Evolutionary conservation across 257 asterid species (phyloP).

Genomic region (Solanum tacnaense): DNA sequence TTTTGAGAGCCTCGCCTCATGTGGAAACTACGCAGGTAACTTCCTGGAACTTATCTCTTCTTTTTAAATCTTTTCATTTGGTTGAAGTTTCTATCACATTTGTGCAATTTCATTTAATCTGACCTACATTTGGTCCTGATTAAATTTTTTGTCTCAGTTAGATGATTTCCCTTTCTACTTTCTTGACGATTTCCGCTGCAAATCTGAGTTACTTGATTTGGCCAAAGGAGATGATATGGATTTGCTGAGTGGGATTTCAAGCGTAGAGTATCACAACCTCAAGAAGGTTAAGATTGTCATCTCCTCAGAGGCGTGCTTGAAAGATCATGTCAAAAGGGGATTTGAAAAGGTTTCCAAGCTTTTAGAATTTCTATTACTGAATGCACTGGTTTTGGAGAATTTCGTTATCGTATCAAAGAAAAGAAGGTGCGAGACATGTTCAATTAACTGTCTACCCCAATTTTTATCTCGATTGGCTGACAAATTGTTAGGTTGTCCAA

Average conservation of each 20-base stretch:
- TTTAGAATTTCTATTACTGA: background rate
- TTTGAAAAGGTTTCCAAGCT: background rate
- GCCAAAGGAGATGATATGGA: background rate
- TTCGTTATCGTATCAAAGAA: background rate
- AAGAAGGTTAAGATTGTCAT: too few relatives aligned
- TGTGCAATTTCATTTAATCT: background rate
- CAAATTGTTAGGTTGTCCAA: background rate
- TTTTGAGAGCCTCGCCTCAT: too few relatives aligned
- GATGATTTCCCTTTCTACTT: too few relatives aligned
- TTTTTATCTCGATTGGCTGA: background rate
- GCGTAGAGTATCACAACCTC: too few relatives aligned
- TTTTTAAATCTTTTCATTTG: background rate
- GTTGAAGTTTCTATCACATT: background rate
- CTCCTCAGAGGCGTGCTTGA: background rate
- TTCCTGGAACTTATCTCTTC: background rate
- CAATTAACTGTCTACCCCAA: background rate
- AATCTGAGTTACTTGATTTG: background rate
- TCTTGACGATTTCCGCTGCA: background rate
- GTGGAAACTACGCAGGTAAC: too few relatives aligned
- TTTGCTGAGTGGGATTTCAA: too few relatives aligned
- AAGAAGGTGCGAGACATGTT: background rate
- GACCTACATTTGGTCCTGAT: background rate
- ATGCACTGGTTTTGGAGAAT: background rate
- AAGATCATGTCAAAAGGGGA: background rate
- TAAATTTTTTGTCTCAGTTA: background rate